phyloP scores from a whole-genome alignment of 176 grass and related monocot genomes.

The Eragrostis curvula region DNA sequence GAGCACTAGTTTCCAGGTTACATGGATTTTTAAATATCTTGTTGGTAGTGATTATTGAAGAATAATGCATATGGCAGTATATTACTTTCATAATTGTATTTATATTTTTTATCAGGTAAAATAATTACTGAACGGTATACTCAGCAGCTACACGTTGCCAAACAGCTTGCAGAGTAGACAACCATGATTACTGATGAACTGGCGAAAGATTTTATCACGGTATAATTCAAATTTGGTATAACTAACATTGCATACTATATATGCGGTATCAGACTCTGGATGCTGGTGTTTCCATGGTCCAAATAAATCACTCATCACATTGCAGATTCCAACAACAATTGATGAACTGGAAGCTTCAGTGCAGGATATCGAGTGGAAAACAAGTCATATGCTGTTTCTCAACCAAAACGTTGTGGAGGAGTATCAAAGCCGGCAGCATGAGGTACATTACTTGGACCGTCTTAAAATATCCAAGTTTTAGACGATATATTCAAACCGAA shows the following conservation, averaged over 20 bases:
- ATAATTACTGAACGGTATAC: slow-evolving; percentile 63
- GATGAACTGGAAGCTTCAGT: slow-evolving; percentile 83
- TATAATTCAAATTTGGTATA: slow-evolving; percentile 37
- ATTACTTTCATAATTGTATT: slow-evolving; percentile 11
- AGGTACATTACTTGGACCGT: slow-evolving; percentile 75
- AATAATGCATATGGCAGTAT: neutral
- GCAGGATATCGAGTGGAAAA: slow-evolving; percentile 84
- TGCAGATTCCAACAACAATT: slow-evolving; percentile 76
- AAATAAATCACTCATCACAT: slow-evolving; percentile 22
- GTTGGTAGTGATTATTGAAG: neutral
- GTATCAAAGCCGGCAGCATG: slow-evolving; percentile 75
- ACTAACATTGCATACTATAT: neutral
- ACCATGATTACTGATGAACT: slow-evolving; percentile 66
- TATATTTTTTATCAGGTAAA: slow-evolving; percentile 59
- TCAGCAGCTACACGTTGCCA: slow-evolving; percentile 51
- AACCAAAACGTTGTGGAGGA: slow-evolving; percentile 93
- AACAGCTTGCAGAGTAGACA: slow-evolving; percentile 77
- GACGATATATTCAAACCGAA: too few relatives aligned
- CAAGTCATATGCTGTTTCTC: slow-evolving; percentile 92
- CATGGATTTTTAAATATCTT: neutral
- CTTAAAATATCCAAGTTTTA: too few relatives aligned
- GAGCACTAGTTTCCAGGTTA: neutral
- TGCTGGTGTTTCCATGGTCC: neutral
- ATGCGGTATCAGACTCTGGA: neutral
- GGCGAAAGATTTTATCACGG: slow-evolving; percentile 62